Evolutionary conservation across 805 yeast genomes (phyloP).

Genomic region (Tetrapisispora pingtungensis): DNA sequence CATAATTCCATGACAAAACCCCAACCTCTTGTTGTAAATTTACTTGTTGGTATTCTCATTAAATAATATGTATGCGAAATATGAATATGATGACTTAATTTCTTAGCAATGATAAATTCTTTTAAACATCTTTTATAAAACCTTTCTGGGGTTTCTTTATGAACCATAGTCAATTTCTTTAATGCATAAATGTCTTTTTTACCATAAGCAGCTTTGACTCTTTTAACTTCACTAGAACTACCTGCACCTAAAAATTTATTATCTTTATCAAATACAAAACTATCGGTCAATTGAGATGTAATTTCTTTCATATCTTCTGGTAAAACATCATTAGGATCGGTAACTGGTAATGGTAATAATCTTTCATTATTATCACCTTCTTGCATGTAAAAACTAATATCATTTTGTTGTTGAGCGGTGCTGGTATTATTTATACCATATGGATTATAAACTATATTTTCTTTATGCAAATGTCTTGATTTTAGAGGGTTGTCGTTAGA

Average conservation of each 20-base stretch:
- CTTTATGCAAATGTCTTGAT: slow-evolving; percentile 7
- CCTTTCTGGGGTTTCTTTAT: slow-evolving; percentile 51
- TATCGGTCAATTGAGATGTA: slow-evolving; percentile 41
- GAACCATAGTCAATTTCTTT: slow-evolving; percentile 51
- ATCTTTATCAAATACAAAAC: slow-evolving; percentile 39
- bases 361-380: slow-evolving; percentile 33
- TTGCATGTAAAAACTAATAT: slow-evolving; percentile 24
- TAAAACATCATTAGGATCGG: slow-evolving; percentile 53
- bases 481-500: slow-evolving; percentile 5
- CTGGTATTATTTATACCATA: slow-evolving; percentile 35
- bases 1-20: slow-evolving; percentile 63
- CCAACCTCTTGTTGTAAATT: slow-evolving; percentile 56
- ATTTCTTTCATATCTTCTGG: slow-evolving; percentile 45
- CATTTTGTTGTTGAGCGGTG: slow-evolving; percentile 5
- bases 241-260: slow-evolving; percentile 56
- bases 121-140: slow-evolving; percentile 56
- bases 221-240: slow-evolving; percentile 59
- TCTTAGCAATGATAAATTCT: slow-evolving; percentile 54
- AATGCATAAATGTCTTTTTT: slow-evolving; percentile 45
- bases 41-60: slow-evolving; percentile 47
- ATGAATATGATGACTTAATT: slow-evolving; percentile 43
- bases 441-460: slow-evolving; percentile 53
- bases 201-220: slow-evolving; percentile 29
- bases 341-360: slow-evolving; percentile 50
- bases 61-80: slow-evolving; percentile 45